Conservation (phyloP, 176 grass and related monocot species). For the Panicum miliaceum region DNA sequence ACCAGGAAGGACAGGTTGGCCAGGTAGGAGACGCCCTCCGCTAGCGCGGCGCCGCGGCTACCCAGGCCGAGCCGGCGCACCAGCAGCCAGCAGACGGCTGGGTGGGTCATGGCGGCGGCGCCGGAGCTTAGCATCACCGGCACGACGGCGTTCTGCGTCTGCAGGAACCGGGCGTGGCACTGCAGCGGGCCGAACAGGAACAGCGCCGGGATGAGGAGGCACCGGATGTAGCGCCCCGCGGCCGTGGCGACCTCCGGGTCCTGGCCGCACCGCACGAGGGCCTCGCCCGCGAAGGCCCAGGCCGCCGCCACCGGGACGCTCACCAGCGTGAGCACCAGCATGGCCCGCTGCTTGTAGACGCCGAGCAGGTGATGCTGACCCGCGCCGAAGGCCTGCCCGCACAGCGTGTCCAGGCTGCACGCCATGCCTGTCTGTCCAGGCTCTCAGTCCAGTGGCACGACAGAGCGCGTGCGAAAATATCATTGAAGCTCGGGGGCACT, state of each 20-base stretch:
- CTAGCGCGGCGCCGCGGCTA: slow-evolving; percentile 39
- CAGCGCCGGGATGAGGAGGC: slow-evolving; percentile 43
- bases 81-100: slow-evolving; percentile 50
- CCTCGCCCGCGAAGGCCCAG: slow-evolving; percentile 33
- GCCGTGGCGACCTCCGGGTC: slow-evolving; percentile 31
- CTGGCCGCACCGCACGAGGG: slow-evolving; percentile 43
- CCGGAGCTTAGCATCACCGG: slow-evolving; percentile 46
- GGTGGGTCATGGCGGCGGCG: slow-evolving; percentile 27
- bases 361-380: slow-evolving; percentile 42
- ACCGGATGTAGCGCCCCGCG: slow-evolving; percentile 40
- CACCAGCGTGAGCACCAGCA: slow-evolving; percentile 38
- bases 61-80: slow-evolving; percentile 43
- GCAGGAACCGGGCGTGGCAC: too few species aligned
- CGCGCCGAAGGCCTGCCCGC: slow-evolving; percentile 51
- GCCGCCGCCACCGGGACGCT: slow-evolving; percentile 27
- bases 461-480: too few species aligned
- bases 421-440: background rate
- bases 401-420: too few species aligned
- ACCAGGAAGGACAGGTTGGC: slow-evolving; percentile 35
- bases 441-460: too few species aligned
- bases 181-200: slow-evolving; percentile 43
- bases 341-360: slow-evolving; percentile 52
- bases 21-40: slow-evolving; percentile 28
- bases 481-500: too few species aligned
- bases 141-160: slow-evolving; percentile 51